A percentile compares a stretch with the other conserved stretches of the same genome.
Conservation (phyloP, 2,329 filamentous ascomycete genomes). For the Dothideomycetes sp. region DNA sequence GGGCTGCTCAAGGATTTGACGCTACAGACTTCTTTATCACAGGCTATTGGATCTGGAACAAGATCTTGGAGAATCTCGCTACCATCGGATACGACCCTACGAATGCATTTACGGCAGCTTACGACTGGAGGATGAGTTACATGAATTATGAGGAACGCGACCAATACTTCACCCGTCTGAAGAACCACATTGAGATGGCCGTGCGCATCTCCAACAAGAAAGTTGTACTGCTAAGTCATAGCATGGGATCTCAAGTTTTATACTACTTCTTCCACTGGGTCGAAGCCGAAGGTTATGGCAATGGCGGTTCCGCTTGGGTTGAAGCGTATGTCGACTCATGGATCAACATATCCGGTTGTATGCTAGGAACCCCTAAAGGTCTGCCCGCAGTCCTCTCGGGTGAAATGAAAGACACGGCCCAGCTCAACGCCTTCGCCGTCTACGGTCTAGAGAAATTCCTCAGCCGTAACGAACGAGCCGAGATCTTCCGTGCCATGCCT, state of each 20-base stretch:
- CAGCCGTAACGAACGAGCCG: slow-evolving; percentile 77
- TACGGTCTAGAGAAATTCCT: slow-evolving; percentile 96
- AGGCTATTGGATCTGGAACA: slow-evolving; percentile 98
- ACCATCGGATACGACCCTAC: slow-evolving; percentile 92
- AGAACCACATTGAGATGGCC: slow-evolving; percentile 80
- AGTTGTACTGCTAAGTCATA: slow-evolving; percentile 80
- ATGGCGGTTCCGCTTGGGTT: slow-evolving; percentile 80
- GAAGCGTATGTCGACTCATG: slow-evolving; percentile 83
- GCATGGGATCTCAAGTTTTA: slow-evolving; percentile 93
- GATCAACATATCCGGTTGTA: slow-evolving; percentile 97
- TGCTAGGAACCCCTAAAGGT: slow-evolving; percentile 90
- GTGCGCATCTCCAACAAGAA: slow-evolving; percentile 67
- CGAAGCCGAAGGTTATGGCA: slow-evolving; percentile 65
- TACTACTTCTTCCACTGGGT: slow-evolving; percentile 82
- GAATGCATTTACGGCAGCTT: slow-evolving; percentile 58
- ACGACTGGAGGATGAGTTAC: slow-evolving; percentile 93
- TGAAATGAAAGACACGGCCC: slow-evolving; percentile 97
- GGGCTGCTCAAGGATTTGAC: slow-evolving; percentile 92
- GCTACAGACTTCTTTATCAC: slow-evolving; percentile 90
- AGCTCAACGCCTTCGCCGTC: slow-evolving; percentile 91
- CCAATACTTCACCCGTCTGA: slow-evolving; percentile 86
- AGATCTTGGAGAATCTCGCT: slow-evolving; percentile 93
- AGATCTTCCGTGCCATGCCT: slow-evolving; percentile 94
- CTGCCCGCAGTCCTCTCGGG: slow-evolving; percentile 84
- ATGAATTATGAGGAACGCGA: slow-evolving; percentile 81